Percentiles rank a stretch among this genome's conserved stretches.
These are phyloP conservation scores for Microbotryum silenes-acaulis DNA, from an alignment of 1,284 basidiomycete species.

Conservation along the genomic window DNA sequence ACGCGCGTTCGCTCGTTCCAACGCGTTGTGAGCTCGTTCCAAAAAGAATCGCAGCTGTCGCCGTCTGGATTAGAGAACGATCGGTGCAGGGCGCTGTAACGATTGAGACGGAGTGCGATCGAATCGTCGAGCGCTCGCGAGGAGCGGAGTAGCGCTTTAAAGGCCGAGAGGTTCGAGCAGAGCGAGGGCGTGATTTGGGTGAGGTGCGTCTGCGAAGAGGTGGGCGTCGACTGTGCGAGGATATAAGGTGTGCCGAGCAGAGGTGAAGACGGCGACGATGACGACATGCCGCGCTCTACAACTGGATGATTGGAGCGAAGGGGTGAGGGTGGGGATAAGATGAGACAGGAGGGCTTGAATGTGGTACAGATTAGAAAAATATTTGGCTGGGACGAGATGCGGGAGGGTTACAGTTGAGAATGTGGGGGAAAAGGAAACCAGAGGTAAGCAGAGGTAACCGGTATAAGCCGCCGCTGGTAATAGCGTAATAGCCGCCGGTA, in stretches of 20 bases:
- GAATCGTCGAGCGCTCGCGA: constrained; percentile 25
- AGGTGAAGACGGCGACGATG: neutral
- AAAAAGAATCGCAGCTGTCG: constrained; percentile 20
- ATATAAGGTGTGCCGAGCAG: constrained; percentile 26
- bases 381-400: too few species aligned
- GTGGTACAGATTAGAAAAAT: neutral
- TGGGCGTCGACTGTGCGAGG: constrained; percentile 13
- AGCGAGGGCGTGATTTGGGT: constrained; percentile 18
- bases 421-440: too few species aligned
- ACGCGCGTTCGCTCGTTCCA: constrained; percentile 21
- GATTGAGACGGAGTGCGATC: constrained; percentile 24
- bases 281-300: neutral
- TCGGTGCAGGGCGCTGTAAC: constrained; percentile 13
- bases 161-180: constrained; percentile 13
- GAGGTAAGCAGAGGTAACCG: too few species aligned
- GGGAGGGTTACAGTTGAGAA: too few species aligned
- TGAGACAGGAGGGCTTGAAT: neutral
- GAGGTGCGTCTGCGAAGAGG: neutral
- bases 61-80: neutral
- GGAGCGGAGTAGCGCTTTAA: constrained; percentile 12
- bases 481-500: too few species aligned
- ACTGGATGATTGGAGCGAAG: neutral
- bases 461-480: too few species aligned
- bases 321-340: neutral
- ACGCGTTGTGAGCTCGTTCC: constrained; percentile 11